Base-by-base conservation (phyloP, 306 rosid genomes). In the Cucurbita moschata region DNA sequence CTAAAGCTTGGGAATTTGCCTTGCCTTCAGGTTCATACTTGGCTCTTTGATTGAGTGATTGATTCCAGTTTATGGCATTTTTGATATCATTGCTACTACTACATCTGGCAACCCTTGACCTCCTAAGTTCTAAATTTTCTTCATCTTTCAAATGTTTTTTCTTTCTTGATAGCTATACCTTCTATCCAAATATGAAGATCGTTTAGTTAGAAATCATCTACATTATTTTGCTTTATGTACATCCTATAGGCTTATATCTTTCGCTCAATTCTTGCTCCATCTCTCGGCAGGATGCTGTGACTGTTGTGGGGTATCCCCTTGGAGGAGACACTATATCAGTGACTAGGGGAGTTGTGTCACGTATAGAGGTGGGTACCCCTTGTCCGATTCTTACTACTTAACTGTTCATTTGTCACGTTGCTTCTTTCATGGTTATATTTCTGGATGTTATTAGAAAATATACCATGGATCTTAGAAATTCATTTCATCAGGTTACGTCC, bases 281-380 rank as follows among this genome's bases (percentile, higher is more conserved):
- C 59, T 79, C 51, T 78, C 81, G 35, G 87, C 86, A 94, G 99
- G 99, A 94, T 78, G 86, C 99, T 78, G 99, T 94, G 72, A 95
- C 97, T 54, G 99, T 95, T 78, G 99, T 95, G 53, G 99, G 99
- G 78, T 95, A 95, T 78, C 97, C 97, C 75, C 90, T 95, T 69
- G 99, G 99, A 81, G 99, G 99, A 77, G 99, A 95, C 82, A 95
- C 99, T 67, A 94, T 94, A 79, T 94, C 97, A 63, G 99, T 94
- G 76, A 94, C 99, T 13, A 89, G 92, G 84, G 99, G 99, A 71
- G 99, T 94, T 77, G 99, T 94, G 73, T 94, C 99, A 12, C 99
- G 97, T 76, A 87, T 94, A 75, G 99, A 94, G 99, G 99, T 93
- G 88, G 96, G 97, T 94, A 73, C 81, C 81, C 51, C 71, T 62